Base-by-base conservation (phyloP, 495 filamentous ascomycete genomes). In the Talaromyces liani region DNA sequence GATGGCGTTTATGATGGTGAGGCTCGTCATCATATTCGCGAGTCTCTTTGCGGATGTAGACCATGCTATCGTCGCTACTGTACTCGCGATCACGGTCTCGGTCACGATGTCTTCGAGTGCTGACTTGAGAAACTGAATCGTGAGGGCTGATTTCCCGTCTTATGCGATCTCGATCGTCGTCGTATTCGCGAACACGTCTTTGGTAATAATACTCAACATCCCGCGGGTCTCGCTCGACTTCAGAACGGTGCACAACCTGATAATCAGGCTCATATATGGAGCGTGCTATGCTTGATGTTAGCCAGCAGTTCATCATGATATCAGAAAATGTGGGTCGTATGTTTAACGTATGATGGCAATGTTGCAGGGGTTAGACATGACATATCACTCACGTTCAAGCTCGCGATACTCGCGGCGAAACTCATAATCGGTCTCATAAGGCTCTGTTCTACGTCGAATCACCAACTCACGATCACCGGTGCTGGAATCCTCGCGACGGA, bases 171-270 rank as follows among this genome's bases (percentile, higher is more conserved):
- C 78, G 72, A 54, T 83, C 79, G 31, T 87, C 79, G 51, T 84
- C 79, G 59, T 81, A 78, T 64, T 88, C 84, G 39, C 82, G 79
- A 41, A 83, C 72, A 60, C 82, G 82, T 56, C 81, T 85, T 55
- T 87, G 82, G 65, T 88, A 86, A 68, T 88, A 88, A 66, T 90
- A 88, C 57, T 88, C 87, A 57, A 85, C 83, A 61, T 85, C 82
- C 24, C 71, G 58, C 16, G 79, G 73, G 57, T 80, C 80, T 34
- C 78, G 76, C 9, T 78, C 77, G 29, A 62, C 47, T 31, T 69
- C 86, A 24, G 87, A 82, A 57, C 87, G 86, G 55, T 88, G 82
- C 63, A 91, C 82, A 62, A 92, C 73, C 59, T 88, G 87, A 67
- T 85, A 89, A 5, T 84, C 81, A 54, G 87, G 84, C 64, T 92